Percentiles rank a stretch among this genome's conserved stretches.
Evolutionary conservation across 345 rosid genomes (phyloP).

Genomic region (Mercurialis annua): DNA sequence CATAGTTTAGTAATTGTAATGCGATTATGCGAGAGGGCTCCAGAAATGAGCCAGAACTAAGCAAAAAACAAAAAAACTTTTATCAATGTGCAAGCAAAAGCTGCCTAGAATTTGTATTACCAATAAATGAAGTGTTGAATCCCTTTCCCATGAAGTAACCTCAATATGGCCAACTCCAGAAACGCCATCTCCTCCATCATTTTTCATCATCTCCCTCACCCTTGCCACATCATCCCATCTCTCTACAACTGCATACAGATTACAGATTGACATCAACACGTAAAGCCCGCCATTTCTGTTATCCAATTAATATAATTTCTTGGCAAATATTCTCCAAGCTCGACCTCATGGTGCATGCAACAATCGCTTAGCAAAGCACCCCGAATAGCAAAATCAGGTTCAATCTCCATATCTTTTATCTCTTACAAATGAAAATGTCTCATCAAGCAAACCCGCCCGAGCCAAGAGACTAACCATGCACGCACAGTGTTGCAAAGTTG

Average conservation of each 20-base stretch:
- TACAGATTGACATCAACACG: slow-evolving; percentile 83
- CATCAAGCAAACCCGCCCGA: slow-evolving; percentile 56
- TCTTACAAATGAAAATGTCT: slow-evolving; percentile 49
- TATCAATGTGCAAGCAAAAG: not conserved
- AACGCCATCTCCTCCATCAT: slow-evolving; percentile 67
- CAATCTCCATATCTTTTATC: slow-evolving; percentile 40
- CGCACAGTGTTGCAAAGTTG: slow-evolving; percentile 70
- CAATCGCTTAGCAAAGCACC: slow-evolving; percentile 73
- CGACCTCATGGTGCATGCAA: slow-evolving; percentile 55
- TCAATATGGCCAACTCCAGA: slow-evolving; percentile 61
- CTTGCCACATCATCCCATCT: slow-evolving; percentile 75
- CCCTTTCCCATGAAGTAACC: slow-evolving; percentile 18
- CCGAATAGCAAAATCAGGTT: slow-evolving; percentile 80
- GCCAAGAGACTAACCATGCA: slow-evolving; percentile 69
- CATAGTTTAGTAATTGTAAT: no score
- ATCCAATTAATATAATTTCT: slow-evolving; percentile 63
- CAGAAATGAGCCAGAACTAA: no score
- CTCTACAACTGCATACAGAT: slow-evolving; percentile 64
- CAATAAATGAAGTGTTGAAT: not conserved
- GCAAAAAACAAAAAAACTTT: no score
- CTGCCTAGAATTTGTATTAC: not conserved
- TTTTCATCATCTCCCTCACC: slow-evolving; percentile 73
- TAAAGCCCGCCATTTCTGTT: slow-evolving; percentile 66
- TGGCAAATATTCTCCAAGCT: slow-evolving; percentile 78
- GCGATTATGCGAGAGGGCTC: no score